Evolutionary conservation across 164 flowering plant species (phyloP), one percentile per base, ranked within the genome.

Genomic region (Piper betle): DNA sequence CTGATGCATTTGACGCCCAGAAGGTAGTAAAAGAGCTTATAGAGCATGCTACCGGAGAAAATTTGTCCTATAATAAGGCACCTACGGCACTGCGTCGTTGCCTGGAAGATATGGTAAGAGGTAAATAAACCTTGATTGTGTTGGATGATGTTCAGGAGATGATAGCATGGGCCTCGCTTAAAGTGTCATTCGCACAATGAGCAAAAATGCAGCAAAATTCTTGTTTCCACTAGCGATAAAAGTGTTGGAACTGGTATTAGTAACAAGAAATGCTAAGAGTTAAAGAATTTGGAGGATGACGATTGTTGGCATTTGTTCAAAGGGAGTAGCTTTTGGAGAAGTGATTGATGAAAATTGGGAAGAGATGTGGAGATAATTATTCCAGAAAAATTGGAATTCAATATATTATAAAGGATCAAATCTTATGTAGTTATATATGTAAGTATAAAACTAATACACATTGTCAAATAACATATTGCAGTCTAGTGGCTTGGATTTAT

Each of bases 311-410:
- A 16, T 9, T 18, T 74, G 5, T 71, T 71, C 9, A 42, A 25
- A 33, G 38, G 16, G 59, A 39, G 3, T 5, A 5, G 69, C 62
- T 2, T 58, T 62, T 62, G 46, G 37, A 11, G 4, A 60, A 19
- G 57, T 43, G 9, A 41, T 25, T 6, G 11, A 55, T 46, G 53
- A 52, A 7, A 25, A 70, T 2, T 5, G 67, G 18, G 15, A 54
- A 8, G 18, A 33, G 2, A 53, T 74, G 5, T 72, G 74, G 3
- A 57, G 61, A 40, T 61, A 74, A 71, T 74, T 16, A 59, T 66
- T 16, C 42, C 17, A 7, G 52, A 58, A 71, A 67, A 11, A 15
- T 48, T 11, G 68, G 69, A 0, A 39, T 64, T 8, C 71, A 25
- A 25, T 25, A 25, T 25, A n/a, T n/a, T n/a, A n/a, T n/a, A n/a